Evolutionary conservation across 192 early-diverging fungal genomes (phyloP).

Genomic region (Entrophospora sp.): DNA sequence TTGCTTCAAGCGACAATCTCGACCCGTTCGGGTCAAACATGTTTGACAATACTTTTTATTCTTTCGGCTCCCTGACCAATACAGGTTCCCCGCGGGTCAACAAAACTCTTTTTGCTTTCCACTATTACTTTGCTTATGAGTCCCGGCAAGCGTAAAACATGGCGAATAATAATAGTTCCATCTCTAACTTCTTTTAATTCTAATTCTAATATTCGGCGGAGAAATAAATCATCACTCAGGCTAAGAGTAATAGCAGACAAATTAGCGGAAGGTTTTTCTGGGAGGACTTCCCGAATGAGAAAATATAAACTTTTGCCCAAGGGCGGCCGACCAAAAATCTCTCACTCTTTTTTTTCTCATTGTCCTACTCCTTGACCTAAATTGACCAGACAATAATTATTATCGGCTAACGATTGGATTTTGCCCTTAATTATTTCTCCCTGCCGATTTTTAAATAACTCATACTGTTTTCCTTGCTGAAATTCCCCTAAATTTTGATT

Average conservation of each 20-base stretch:
- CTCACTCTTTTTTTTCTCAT: background rate
- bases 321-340: background rate
- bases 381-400: background rate
- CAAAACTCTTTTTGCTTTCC: background rate
- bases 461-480: background rate
- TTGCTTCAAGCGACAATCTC: background rate
- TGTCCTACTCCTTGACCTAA: background rate
- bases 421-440: background rate
- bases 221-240: background rate
- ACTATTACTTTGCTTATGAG: background rate
- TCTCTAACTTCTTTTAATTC: background rate
- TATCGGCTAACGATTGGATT: background rate
- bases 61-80: background rate
- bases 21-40: background rate
- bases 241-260: background rate
- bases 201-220: background rate
- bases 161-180: background rate
- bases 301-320: background rate
- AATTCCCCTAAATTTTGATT: background rate
- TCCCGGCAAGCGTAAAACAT: background rate
- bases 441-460: background rate
- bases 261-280: background rate
- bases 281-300: background rate
- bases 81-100: background rate
- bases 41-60: background rate